phyloP scores from a whole-genome alignment of 106 monocot genomes.

The Dioscorea dumetorum region DNA sequence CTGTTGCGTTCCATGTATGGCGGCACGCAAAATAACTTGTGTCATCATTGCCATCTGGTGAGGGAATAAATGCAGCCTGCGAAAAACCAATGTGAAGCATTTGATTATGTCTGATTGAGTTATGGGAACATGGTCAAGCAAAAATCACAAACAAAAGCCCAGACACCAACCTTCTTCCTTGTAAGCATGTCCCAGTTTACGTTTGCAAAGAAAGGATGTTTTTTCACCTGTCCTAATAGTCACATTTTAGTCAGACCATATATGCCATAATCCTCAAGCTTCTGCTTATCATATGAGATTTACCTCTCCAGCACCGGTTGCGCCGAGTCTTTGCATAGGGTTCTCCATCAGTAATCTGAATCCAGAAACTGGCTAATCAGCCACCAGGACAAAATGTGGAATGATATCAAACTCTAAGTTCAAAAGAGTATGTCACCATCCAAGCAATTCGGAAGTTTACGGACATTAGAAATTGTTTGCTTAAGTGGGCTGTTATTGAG shows the following conservation, averaged over 20 bases:
- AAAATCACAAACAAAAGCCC: no score
- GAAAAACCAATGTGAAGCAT: background rate
- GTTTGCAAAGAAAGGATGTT: constrained; percentile 81
- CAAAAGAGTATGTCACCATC: no score
- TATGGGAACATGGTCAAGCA: no score
- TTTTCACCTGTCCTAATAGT: constrained; percentile 67
- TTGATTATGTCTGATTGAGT: no score
- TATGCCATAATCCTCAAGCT: background rate
- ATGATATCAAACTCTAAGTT: no score
- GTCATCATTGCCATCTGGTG: constrained; percentile 74
- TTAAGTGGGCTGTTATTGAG: no score
- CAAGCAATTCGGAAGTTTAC: no score
- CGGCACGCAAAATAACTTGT: constrained; percentile 91
- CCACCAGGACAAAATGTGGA: no score
- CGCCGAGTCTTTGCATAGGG: constrained; percentile 91
- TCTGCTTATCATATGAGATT: constrained; percentile 5
- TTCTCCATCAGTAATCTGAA: constrained; percentile 76
- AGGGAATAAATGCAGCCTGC: constrained; percentile 91
- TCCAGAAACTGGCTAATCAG: background rate
- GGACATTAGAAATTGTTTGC: no score
- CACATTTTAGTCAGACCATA: constrained; percentile 15
- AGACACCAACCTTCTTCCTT: constrained; percentile 57
- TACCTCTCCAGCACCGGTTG: constrained; percentile 93
- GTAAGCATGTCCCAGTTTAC: constrained; percentile 97
- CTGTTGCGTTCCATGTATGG: constrained; percentile 57